Base-by-base conservation (phyloP, 2,329 filamentous ascomycete species). In the Fusarium virguliforme region DNA sequence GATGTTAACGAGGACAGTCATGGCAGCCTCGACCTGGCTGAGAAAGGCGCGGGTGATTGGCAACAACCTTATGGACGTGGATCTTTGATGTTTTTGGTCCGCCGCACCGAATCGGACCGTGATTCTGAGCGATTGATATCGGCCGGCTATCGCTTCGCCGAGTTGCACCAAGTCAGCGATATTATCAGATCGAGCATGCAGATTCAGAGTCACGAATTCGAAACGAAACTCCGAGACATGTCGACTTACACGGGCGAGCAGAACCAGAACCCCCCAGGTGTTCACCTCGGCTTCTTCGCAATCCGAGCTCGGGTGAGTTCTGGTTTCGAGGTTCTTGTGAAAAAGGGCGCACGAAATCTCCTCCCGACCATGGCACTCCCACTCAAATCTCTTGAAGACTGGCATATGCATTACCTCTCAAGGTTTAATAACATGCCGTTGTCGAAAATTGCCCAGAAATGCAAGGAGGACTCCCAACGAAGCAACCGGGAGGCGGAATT, bases 21-120 rank as follows among this genome's bases (percentile, higher is more conserved):
- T 9, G 67, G 62, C 30, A 76, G 68, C 65, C 79, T 81, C 12
- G 80, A 81, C 28, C 67, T 83, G 12, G 79, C 79, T 1, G 84
- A 87, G 69, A 85, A 85, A 67, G 83, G 81, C 0, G 56, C 80
- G 32, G 62, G 68, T 18, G 60, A 71, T 5, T 71, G 69, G 48
- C 68, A 76, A 26, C 74, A 80, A 15, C 78, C 81, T 32, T 86
- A 89, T 38, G 92, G 92, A 4, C 90, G 90, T 65, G 94, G 94
- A 1, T 93, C 95, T 60, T 85, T 97, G 50, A 88, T 97, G 78
- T 94, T 97, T 74, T 86, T 97, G 9, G 91, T 94, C 6, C 91
- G 90, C 10, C 86, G 86, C 46, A 85, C 92, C 2, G 84, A 85
- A 35, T 83, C 81, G 35, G 83, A 84, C 35, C 83, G 86, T 1